Evolutionary conservation across 208 protist species (phyloP).

Genomic region (Leishmania aethiopica): DNA sequence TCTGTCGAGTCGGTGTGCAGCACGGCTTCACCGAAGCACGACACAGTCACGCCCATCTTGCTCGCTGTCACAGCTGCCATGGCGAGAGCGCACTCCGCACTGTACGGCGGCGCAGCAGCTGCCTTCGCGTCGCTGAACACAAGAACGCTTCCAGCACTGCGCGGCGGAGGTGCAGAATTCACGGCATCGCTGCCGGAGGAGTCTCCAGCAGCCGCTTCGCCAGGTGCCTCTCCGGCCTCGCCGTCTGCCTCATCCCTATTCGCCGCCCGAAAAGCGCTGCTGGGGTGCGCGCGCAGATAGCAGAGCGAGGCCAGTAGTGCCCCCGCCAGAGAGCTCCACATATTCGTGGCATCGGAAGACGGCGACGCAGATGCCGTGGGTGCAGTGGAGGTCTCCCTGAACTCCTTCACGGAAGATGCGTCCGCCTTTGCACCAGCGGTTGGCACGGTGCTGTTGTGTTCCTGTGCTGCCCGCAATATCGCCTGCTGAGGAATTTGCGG

Average conservation of each 20-base stretch:
- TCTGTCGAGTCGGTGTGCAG: slow-evolving; percentile 8
- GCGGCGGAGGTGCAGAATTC: background rate
- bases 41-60: slow-evolving; percentile 41
- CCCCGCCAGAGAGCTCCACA: slow-evolving; percentile 64
- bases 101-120: slow-evolving; percentile 31
- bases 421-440: slow-evolving; percentile 3
- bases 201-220: slow-evolving; percentile 3
- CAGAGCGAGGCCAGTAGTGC: slow-evolving; percentile 62
- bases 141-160: slow-evolving; percentile 26
- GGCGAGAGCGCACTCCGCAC: slow-evolving; percentile 70
- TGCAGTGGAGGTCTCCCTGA: background rate
- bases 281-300: slow-evolving; percentile 49
- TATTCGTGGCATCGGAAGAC: slow-evolving; percentile 4
- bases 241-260: background rate
- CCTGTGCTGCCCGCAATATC: slow-evolving; percentile 13
- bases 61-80: slow-evolving; percentile 41
- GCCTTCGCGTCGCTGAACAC: slow-evolving; percentile 64
- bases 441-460: slow-evolving; percentile 3
- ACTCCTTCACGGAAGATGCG: slow-evolving; percentile 1
- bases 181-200: background rate
- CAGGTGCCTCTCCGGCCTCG: background rate
- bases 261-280: slow-evolving; percentile 1
- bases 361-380: background rate
- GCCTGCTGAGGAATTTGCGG: slow-evolving; percentile 20
- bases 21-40: slow-evolving; percentile 55